Evolutionary conservation across 257 asterid species (phyloP).

Genomic region (Craterostigma plantagineum): DNA sequence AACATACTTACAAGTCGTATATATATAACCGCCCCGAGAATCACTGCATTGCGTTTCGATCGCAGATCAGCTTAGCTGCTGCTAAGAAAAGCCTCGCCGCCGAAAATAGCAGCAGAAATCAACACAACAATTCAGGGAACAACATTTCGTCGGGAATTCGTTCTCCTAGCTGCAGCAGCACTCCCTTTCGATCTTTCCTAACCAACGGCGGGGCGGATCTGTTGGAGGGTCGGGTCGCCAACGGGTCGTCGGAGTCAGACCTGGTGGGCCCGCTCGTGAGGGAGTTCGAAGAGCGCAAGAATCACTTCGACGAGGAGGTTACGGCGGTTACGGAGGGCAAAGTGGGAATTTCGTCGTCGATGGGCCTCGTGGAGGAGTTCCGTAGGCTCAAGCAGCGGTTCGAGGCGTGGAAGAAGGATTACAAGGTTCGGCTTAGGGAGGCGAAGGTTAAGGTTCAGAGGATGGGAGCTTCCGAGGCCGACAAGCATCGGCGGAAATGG

Average conservation of each 20-base stretch:
- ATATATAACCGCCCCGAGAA: too few relatives aligned
- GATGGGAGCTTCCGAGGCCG: constrained; percentile 30
- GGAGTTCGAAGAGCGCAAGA: constrained; percentile 61
- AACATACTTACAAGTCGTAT: too few relatives aligned
- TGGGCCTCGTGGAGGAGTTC: constrained; percentile 28
- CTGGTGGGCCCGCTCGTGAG: constrained; percentile 37
- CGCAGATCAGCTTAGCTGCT: constrained; percentile 63
- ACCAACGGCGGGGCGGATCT: constrained; percentile 16
- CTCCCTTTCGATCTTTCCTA: constrained; percentile 22
- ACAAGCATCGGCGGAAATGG: constrained; percentile 44
- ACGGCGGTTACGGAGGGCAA: constrained; percentile 32
- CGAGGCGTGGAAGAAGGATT: constrained; percentile 63
- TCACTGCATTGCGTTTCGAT: too few relatives aligned
- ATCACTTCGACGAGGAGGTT: constrained; percentile 35
- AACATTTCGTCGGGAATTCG: too few relatives aligned
- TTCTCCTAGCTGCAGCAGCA: too few relatives aligned
- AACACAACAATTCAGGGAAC: too few relatives aligned
- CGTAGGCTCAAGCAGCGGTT: constrained; percentile 45
- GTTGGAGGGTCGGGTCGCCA: constrained; percentile 12
- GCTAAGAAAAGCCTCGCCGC: constrained; percentile 42
- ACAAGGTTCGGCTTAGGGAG: constrained; percentile 46
- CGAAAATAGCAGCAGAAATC: constrained; percentile 9
- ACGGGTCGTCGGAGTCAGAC: constrained; percentile 26
- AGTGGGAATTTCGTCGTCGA: constrained; percentile 21
- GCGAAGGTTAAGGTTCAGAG: constrained; percentile 35